Conservation (phyloP, 177 flowering plant genomes). For the Vitis hybrid region DNA sequence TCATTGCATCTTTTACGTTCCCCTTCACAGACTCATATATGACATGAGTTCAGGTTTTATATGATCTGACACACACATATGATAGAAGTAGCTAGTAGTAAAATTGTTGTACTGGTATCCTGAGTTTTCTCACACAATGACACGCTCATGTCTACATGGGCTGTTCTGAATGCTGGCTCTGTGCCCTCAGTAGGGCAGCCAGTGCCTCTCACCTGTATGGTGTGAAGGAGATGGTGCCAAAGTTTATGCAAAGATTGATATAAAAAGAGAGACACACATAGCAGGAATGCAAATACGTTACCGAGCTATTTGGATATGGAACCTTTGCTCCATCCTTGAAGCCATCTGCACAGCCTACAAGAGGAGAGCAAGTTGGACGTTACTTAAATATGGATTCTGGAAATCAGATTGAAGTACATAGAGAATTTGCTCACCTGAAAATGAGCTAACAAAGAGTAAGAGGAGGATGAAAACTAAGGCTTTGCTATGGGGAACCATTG, state of each 20-base stretch:
- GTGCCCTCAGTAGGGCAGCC: too few relatives aligned
- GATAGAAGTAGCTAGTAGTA: too few relatives aligned
- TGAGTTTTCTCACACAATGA: too few relatives aligned
- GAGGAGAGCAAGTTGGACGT: not conserved
- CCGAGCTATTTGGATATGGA: not conserved
- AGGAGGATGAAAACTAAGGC: constrained; percentile 8
- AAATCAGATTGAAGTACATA: not conserved
- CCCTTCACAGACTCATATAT: too few relatives aligned
- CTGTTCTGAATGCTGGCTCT: too few relatives aligned
- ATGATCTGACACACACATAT: too few relatives aligned
- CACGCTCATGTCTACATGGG: too few relatives aligned
- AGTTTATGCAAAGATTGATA: not conserved
- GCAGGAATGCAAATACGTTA: not conserved
- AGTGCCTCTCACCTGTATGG: too few relatives aligned
- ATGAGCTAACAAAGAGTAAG: not conserved
- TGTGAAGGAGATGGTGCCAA: not conserved
- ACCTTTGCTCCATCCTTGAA: constrained; percentile 5
- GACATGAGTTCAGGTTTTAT: too few relatives aligned
- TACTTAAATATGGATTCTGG: not conserved
- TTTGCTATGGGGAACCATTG: constrained; percentile 5
- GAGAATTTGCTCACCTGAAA: constrained; percentile 4
- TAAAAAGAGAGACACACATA: not conserved
- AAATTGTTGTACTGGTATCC: too few relatives aligned
- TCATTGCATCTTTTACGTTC: too few relatives aligned
- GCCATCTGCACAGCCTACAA: constrained; percentile 8